A percentile compares a stretch with the other conserved stretches of the same genome.
These are phyloP conservation scores for Gossypium schwendimanii DNA, from an alignment of 441 rosid genomes.

Conservation along the genomic window DNA sequence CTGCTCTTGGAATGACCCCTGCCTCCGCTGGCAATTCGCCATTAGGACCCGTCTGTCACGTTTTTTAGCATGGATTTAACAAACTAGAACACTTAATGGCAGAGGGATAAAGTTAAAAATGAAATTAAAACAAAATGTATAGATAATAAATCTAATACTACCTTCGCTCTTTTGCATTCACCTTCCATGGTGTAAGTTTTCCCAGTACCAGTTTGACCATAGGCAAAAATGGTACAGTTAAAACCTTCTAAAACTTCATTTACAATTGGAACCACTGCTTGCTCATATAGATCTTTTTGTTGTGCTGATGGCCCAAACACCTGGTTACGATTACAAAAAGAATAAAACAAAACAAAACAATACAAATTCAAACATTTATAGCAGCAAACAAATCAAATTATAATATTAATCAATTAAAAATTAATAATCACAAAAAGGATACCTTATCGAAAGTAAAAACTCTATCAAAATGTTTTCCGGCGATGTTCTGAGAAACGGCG, in stretches of 20 bases:
- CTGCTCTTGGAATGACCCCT: conserved; percentile 95
- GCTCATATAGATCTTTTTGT: conserved; percentile 86
- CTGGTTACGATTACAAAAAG: conserved; percentile 24
- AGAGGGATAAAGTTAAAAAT: background rate
- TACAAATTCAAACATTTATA: background rate
- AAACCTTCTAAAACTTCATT: conserved; percentile 95
- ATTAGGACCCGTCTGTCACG: conserved; percentile 59
- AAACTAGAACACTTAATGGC: background rate
- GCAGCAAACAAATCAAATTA: background rate
- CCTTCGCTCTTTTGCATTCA: conserved; percentile 90
- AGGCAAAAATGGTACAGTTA: conserved; percentile 94
- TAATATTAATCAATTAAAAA: background rate
- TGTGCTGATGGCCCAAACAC: conserved; percentile 92
- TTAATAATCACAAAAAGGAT: background rate
- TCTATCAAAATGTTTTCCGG: conserved; percentile 87
- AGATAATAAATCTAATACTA: conserved; percentile 10
- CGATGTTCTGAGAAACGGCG: conserved; percentile 81
- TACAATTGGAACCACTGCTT: conserved; percentile 88
- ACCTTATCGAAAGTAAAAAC: conserved; percentile 94
- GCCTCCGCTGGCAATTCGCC: conserved; percentile 86
- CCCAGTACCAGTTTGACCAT: conserved; percentile 98
- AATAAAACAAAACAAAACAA: background rate
- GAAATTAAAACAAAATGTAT: background rate
- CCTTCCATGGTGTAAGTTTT: conserved; percentile 99
- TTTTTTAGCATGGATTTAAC: background rate